These are phyloP conservation scores for Chytriomyces confervae DNA, from an alignment of 192 early-diverging fungal species.

Conservation along the genomic window DNA sequence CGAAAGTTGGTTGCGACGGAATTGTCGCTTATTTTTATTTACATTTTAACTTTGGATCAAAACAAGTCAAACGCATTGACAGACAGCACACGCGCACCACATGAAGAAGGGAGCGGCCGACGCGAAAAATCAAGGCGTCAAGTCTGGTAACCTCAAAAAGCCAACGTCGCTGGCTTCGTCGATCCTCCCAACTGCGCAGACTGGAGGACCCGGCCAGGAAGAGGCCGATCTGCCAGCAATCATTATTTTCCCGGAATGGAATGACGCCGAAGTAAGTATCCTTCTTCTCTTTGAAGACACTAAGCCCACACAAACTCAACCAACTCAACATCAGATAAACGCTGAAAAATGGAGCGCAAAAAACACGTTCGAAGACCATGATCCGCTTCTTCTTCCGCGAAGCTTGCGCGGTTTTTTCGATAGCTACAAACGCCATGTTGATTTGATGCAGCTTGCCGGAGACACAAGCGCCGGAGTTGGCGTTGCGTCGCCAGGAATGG, in stretches of 20 bases:
- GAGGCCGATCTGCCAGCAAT: conserved; percentile 47
- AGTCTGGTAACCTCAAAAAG: conserved; percentile 23
- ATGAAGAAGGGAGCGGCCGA: conserved; percentile 26
- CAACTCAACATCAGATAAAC: neutral
- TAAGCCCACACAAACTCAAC: neutral
- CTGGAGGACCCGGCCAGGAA: conserved; percentile 9
- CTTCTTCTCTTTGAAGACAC: neutral
- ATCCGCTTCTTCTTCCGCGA: conserved; percentile 44
- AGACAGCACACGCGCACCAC: neutral
- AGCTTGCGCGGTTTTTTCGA: conserved; percentile 48
- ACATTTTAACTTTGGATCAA: neutral
- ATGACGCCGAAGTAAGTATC: conserved; percentile 54
- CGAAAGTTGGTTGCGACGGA: neutral
- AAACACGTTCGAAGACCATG: conserved; percentile 66
- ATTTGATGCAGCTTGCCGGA: conserved; percentile 44
- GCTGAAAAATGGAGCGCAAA: conserved; percentile 66
- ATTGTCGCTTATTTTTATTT: neutral
- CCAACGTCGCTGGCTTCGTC: conserved; percentile 11
- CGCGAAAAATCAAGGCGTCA: conserved; percentile 17
- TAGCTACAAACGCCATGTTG: conserved; percentile 46
- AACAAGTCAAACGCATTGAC: neutral
- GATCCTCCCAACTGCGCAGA: conserved; percentile 1
- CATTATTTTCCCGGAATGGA: conserved; percentile 66
- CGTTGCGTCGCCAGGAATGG: conserved; percentile 1
- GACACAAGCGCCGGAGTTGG: conserved; percentile 15